Evolutionary conservation across 2,329 filamentous ascomycete genomes (phyloP).

Genomic region (Colletotrichum euphorbiae): DNA sequence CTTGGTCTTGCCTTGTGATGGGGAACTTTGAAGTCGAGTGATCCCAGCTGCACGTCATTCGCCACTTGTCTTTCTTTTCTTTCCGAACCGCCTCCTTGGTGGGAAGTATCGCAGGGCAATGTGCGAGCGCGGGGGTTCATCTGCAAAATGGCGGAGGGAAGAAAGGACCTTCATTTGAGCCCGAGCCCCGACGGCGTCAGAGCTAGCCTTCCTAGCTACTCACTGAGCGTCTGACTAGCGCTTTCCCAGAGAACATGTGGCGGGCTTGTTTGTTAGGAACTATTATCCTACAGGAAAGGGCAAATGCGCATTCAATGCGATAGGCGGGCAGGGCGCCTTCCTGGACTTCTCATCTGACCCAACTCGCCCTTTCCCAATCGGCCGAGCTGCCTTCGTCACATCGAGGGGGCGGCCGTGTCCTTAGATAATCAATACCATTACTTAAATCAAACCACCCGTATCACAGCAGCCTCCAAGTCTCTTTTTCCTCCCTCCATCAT

Average conservation of each 20-base stretch:
- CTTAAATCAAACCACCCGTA: conserved; percentile 32
- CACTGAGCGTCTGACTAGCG: conserved; percentile 17
- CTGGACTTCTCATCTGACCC: background rate
- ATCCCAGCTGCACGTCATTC: conserved; percentile 10
- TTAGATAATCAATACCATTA: conserved; percentile 35
- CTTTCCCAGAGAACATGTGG: conserved; percentile 23
- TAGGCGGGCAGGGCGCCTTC: background rate
- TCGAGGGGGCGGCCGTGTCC: background rate
- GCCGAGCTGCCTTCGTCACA: background rate
- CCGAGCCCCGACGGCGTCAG: conserved; percentile 7
- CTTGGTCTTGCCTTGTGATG: background rate
- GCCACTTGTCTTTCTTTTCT: conserved; percentile 9
- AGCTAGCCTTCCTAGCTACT: conserved; percentile 16
- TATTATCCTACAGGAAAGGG: too few species aligned
- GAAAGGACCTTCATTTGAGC: conserved; percentile 16
- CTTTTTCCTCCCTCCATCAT: background rate
- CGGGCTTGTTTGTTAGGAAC: conserved; percentile 13
- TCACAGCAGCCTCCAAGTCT: background rate
- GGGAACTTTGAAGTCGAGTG: background rate
- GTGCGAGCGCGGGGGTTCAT: background rate
- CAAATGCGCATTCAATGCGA: background rate
- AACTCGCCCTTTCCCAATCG: background rate
- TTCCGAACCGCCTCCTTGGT: background rate
- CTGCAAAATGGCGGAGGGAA: background rate
- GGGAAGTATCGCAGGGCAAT: background rate